Evolutionary conservation across 2,329 filamentous ascomycete genomes (phyloP).

Genomic region (Cladosporium sp.): DNA sequence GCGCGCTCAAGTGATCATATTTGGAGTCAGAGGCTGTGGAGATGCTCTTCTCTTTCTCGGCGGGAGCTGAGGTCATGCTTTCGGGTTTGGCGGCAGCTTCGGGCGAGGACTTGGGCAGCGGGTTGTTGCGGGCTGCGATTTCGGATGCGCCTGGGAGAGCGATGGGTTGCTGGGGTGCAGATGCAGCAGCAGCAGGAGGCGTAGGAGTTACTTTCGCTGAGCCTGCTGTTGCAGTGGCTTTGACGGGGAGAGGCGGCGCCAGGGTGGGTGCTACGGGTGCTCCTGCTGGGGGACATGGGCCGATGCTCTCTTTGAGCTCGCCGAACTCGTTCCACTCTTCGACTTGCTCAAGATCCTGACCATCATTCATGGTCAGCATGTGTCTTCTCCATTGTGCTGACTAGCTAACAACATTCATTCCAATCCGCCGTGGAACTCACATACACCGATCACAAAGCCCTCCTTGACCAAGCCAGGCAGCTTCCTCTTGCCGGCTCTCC

Average conservation of each 20-base stretch:
- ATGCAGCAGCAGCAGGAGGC: slow-evolving; percentile 4
- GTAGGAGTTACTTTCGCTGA: slow-evolving; percentile 13
- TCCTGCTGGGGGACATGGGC: slow-evolving; percentile 39
- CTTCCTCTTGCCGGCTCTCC: slow-evolving; percentile 80
- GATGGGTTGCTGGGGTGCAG: slow-evolving; percentile 6
- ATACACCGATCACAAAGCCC: slow-evolving; percentile 77
- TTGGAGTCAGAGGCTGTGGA: slow-evolving; percentile 15
- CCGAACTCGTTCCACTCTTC: slow-evolving; percentile 99
- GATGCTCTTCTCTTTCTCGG: slow-evolving; percentile 26
- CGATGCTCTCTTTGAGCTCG: slow-evolving; percentile 83
- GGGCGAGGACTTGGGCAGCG: slow-evolving; percentile 11
- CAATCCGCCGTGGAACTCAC: slow-evolving; percentile 37
- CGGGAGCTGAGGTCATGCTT: slow-evolving; percentile 24
- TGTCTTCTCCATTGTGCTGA: not conserved
- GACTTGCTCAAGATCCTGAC: slow-evolving; percentile 82
- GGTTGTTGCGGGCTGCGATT: slow-evolving; percentile 20
- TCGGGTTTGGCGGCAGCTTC: slow-evolving; percentile 21
- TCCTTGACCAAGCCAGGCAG: slow-evolving; percentile 85
- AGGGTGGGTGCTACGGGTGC: slow-evolving; percentile 25
- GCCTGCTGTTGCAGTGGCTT: slow-evolving; percentile 18
- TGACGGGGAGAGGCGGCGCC: slow-evolving; percentile 20
- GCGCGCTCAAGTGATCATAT: slow-evolving; percentile 23
- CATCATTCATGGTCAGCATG: not conserved
- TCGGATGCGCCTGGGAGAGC: slow-evolving; percentile 31
- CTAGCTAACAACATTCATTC: not conserved